Evolutionary conservation across 345 rosid genomes (phyloP), one percentile per base, ranked within the genome.

Genomic region (Psidium guajava): DNA sequence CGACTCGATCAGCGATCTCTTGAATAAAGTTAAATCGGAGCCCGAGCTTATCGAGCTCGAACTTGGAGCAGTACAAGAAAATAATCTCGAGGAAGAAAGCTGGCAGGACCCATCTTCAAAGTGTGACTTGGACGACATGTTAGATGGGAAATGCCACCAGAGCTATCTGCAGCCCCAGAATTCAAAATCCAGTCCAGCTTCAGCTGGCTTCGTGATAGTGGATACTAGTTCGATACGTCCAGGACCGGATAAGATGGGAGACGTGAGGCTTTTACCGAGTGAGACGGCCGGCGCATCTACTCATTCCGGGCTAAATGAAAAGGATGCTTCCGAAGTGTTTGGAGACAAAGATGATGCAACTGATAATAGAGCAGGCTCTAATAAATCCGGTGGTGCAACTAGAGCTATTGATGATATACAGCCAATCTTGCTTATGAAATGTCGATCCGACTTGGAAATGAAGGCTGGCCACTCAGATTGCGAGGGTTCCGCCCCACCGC

Each of bases 41-140:
- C 94, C 96, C 3, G 73, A 85, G n/a, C 91, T 93, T 83, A 91
- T 93, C 47, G 93, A 92, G 87, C 90, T 92, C 74, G 88, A 92
- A 27, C 42, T 54, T 58, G 92, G 54, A 55, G 85, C 86, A 32
- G 85, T 54, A 53, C 59, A 56, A 20, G 85, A 86, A 25, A 81
- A 86, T 36, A 36, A 58, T 49, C 28, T 21, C 44, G 90, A 89
- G 86, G 88, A 87, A 87, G 88, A 85, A 83, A 84, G 85, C 61
- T 83, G 83, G 42, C 69, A 74, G 86, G 61, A 77, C 2, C n/a
- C 54, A 2, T 85, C 81, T 83, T 82, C 84, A 52, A 82, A 87
- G 56, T 49, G 82, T 50, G 87, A 88, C 83, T 86, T 56, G 55
- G 88, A 85, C 49, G 87, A 64, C 64, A 56, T 64, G 51, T 49